Evolutionary conservation across 2,329 filamentous ascomycete species (phyloP), one percentile per base, ranked within the genome.

Genomic region (Huntiella savannae): DNA sequence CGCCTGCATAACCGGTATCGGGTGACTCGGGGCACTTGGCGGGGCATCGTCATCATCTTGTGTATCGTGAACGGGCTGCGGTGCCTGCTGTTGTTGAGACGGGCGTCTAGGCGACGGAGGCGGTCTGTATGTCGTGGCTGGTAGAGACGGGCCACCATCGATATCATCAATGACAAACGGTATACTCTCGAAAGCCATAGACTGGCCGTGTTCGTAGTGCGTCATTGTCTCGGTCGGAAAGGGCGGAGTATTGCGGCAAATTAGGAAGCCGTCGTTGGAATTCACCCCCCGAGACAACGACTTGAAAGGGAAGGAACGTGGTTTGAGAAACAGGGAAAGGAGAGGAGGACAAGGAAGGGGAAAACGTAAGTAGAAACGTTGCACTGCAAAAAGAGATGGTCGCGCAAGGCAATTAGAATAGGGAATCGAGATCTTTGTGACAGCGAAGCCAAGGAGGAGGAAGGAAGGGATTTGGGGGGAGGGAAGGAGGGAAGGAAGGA

Each of bases 1-100:
- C 51, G 71, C 74, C 59, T 91, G 84, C 74, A 91, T 82, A 28
- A 73, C 71, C 12, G 73, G 64, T 44, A 91, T 78, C 5, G 84
- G 84, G 57, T 92, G 84, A 22, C 59, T 55, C 8, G 66, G 66
- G 15, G 64, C 59, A 15, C 34, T 33, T 16, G 47, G 12, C 32
- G 36, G 32, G 42, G 39, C 12, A 16, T 22, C 40, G 3, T 22
- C 40, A 15, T 6, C 22, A 33, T 19, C 32, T 15, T 8, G 28
- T 16, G 17, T 12, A n/a, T 47, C 40, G 33, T 33, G 13, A 35
- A 34, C 32, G 6, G 33, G 41, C 33, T 33, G 41, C 13, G 19
- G 43, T 17, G 37, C 28, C 33, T 43, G 17, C 34, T 15, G 44
- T 12, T 34, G 12, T 38, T 46, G 40, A 7, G 2, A 17, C 12